Base-by-base conservation (phyloP, 208 protist genomes). In the Leishmania gerbilli region DNA sequence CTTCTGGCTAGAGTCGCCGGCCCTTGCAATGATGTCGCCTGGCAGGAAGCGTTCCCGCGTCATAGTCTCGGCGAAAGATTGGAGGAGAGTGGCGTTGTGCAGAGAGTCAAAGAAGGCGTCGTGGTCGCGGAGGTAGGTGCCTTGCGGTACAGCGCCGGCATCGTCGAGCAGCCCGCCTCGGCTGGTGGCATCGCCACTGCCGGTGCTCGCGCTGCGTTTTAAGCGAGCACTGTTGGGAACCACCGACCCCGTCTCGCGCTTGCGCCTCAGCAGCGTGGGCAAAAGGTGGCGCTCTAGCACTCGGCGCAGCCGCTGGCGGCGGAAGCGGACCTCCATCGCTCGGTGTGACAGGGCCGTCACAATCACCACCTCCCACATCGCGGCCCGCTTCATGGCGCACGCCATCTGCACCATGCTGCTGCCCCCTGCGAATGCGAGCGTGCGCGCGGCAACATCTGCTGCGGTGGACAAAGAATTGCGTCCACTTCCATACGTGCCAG, bases 281-380 rank as follows among this genome's bases (percentile, higher is more conserved):
- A 97, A 86, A 65, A 97, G 56, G 67, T 91, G 88, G 8, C 67
- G 67, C 84, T 96, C 86, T 68, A 97, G 79, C 27, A 86, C 88
- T 17, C 74, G 62, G 64, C 91, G 90, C 74, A 97, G 89, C 21
- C 88, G 89, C 24, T 77, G 49, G 19, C 55, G 79, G 55, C 95
- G 91, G 79, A 90, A 96, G 42, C 72, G 56, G 40, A 90, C 71
- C 47, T 79, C 75, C 91, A 93, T 88, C 3, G 76, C 69, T 4
- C 76, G 49, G 45, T 92, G 84, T 1, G 84, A 82, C 4, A 95
- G 74, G 49, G 81, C 84, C 24, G 86, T 83, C 3, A 86, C 79
- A 40, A 96, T 80, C 21, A 94, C 79, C 27, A 87, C 82, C 82
- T 91, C 83, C 93, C 95, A 97, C 92, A 96, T 96, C 67, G 87